Conservation (phyloP, 2,329 filamentous ascomycete genomes). For the Penicillium psychrosexuale region DNA sequence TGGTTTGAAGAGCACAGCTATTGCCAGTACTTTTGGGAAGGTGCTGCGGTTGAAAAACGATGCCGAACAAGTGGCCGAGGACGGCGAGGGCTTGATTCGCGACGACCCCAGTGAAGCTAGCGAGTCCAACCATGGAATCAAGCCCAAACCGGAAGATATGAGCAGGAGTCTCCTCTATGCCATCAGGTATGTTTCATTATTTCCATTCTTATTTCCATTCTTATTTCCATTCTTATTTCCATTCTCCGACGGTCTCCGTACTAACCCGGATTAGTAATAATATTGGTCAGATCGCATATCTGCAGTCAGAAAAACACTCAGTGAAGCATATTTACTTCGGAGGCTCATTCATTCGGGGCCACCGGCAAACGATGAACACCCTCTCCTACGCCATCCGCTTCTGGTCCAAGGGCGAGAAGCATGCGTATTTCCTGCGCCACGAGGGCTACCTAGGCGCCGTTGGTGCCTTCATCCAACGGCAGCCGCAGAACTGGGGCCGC, state of each 20-base stretch:
- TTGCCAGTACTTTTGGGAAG: slow-evolving; percentile 94
- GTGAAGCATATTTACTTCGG: slow-evolving; percentile 95
- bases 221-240: not conserved
- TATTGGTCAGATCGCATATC: slow-evolving; percentile 93
- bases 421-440: slow-evolving; percentile 92
- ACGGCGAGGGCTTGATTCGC: slow-evolving; percentile 59
- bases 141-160: slow-evolving; percentile 80
- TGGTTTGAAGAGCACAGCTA: slow-evolving; percentile 89
- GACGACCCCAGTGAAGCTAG: slow-evolving; percentile 43
- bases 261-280: slow-evolving; percentile 67
- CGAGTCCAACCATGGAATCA: slow-evolving; percentile 31
- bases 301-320: slow-evolving; percentile 94
- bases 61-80: slow-evolving; percentile 75
- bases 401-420: slow-evolving; percentile 90
- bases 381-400: slow-evolving; percentile 95
- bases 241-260: not conserved
- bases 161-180: slow-evolving; percentile 89
- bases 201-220: slow-evolving; percentile 1
- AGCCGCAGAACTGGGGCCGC: slow-evolving; percentile 87
- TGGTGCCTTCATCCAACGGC: slow-evolving; percentile 87
- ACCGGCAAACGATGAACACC: slow-evolving; percentile 97
- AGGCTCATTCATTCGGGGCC: slow-evolving; percentile 92
- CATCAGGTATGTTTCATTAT: slow-evolving; percentile 55
- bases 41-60: slow-evolving; percentile 90
- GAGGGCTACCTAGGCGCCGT: slow-evolving; percentile 94